phyloP scores from a whole-genome alignment of 1,284 basidiomycete species.

The Puccinia brachypodii region DNA sequence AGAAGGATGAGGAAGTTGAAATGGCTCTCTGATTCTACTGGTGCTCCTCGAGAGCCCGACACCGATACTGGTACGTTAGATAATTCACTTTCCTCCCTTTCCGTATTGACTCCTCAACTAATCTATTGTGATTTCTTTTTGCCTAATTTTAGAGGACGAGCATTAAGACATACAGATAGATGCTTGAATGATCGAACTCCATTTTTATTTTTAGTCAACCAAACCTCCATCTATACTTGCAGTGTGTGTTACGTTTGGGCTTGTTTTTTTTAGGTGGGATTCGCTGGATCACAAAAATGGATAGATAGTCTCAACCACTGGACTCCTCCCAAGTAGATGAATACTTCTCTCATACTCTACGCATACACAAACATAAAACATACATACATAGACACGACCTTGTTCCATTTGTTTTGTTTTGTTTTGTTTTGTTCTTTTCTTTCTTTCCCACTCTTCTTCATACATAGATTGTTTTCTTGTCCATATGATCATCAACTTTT shows the following conservation, averaged over 20 bases:
- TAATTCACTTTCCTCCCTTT: not conserved
- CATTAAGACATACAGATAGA: not conserved
- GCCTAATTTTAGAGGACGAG: conserved; percentile 6
- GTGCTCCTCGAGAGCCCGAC: conserved; percentile 63
- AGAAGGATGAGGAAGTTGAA: conserved; percentile 73
- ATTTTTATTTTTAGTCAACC: not conserved
- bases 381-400: not conserved
- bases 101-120: not conserved
- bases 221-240: not conserved
- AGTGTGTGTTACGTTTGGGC: not conserved
- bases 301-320: not conserved
- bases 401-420: no score
- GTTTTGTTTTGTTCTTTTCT: no score
- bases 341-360: not conserved
- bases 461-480: no score
- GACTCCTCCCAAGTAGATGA: not conserved
- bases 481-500: no score
- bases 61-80: conserved; percentile 52
- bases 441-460: no score
- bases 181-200: not conserved
- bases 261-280: not conserved
- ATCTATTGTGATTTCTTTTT: not conserved
- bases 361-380: not conserved
- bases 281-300: not conserved
- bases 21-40: conserved; percentile 71